These are phyloP conservation scores for Leccinum rimulosum DNA, from an alignment of 768 basidiomycete species.

Conservation along the genomic window DNA sequence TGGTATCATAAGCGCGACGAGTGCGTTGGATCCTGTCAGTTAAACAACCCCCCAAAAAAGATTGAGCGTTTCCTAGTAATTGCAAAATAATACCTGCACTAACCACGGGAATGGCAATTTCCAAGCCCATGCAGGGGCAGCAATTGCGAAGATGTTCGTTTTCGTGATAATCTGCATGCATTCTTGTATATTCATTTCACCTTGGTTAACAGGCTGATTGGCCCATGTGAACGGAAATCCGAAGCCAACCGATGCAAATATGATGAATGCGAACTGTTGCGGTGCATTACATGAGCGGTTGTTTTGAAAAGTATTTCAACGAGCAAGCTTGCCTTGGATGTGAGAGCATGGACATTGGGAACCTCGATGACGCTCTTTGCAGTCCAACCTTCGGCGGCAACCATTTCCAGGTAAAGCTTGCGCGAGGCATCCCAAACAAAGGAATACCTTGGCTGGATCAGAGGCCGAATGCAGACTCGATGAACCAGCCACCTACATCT, in stretches of 20 bases:
- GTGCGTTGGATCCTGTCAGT: slow-evolving; percentile 19
- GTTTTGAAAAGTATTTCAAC: background rate
- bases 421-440: slow-evolving; percentile 21
- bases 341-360: slow-evolving; percentile 12
- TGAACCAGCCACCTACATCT: slow-evolving; percentile 15
- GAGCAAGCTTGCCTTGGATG: slow-evolving; percentile 17
- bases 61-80: no score
- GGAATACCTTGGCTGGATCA: slow-evolving; percentile 14
- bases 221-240: slow-evolving; percentile 24
- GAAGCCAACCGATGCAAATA: slow-evolving; percentile 25
- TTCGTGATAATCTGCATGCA: slow-evolving; percentile 17
- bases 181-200: slow-evolving; percentile 22
- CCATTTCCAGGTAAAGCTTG: slow-evolving; percentile 22
- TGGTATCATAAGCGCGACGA: slow-evolving; percentile 21
- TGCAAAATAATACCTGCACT: background rate
- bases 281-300: background rate
- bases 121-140: slow-evolving; percentile 23
- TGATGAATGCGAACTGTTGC: slow-evolving; percentile 19
- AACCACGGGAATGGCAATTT: slow-evolving; percentile 22
- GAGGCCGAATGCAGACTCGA: background rate
- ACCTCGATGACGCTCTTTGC: slow-evolving; percentile 17
- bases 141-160: slow-evolving; percentile 13
- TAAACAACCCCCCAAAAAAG: background rate
- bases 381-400: slow-evolving; percentile 16
- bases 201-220: slow-evolving; percentile 12